Evolutionary conservation across 2,329 filamentous ascomycete genomes (phyloP).

Genomic region (Xylaria sp.): DNA sequence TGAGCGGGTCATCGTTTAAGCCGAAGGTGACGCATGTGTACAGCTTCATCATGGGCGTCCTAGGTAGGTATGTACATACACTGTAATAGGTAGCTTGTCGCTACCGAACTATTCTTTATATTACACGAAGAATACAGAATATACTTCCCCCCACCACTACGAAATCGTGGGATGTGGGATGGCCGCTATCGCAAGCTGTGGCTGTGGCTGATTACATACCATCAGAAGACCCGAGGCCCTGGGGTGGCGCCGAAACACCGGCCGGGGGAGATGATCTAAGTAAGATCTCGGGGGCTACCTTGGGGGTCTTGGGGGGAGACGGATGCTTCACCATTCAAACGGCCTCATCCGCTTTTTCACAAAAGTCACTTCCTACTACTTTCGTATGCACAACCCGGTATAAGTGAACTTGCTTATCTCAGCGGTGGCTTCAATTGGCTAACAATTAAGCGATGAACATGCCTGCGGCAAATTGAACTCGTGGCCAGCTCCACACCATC

Average conservation of each 20-base stretch:
- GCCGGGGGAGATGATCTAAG: constrained; percentile 19
- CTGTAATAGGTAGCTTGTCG: constrained; percentile 9
- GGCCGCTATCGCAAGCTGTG: constrained; percentile 11
- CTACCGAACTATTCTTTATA: background rate
- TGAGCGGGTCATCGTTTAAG: constrained; percentile 28
- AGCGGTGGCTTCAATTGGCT: constrained; percentile 30
- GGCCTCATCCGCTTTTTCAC: constrained; percentile 3
- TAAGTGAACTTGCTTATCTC: constrained; percentile 8
- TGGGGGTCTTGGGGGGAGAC: background rate
- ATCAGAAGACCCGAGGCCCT: constrained; percentile 14
- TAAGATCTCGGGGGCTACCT: constrained; percentile 16
- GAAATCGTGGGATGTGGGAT: constrained; percentile 10
- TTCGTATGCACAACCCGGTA: background rate
- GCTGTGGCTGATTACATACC: constrained; percentile 14
- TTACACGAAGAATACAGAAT: background rate
- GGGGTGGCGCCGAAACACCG: constrained; percentile 26
- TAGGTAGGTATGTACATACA: background rate
- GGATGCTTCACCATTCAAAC: constrained; percentile 1
- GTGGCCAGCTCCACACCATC: constrained; percentile 34
- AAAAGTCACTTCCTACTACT: background rate
- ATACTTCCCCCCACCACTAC: background rate
- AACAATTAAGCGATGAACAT: constrained; percentile 25
- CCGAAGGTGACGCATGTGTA: constrained; percentile 24
- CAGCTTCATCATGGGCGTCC: constrained; percentile 4
- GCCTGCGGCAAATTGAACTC: constrained; percentile 29